A percentile compares a stretch with the other conserved stretches of the same genome.
Conservation (phyloP, 805 yeast species). For the Brettanomyces custersianus region DNA sequence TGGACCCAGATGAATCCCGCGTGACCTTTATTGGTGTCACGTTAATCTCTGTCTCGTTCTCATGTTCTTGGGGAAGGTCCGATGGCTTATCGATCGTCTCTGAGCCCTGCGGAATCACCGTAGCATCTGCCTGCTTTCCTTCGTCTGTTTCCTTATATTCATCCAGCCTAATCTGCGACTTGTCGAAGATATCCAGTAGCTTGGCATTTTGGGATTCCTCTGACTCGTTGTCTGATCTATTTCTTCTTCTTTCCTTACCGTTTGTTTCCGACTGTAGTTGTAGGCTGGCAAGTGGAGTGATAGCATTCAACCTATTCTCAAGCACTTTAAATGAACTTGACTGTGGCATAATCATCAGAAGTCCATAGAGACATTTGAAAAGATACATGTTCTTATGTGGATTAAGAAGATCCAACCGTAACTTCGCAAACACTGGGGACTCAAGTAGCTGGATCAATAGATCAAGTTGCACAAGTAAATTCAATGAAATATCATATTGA, state of each 20-base stretch:
- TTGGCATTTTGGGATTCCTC: constrained; percentile 19
- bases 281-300: constrained; percentile 31
- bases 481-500: constrained; percentile 72
- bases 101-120: constrained; percentile 1
- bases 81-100: not conserved
- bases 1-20: constrained; percentile 8
- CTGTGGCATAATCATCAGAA: constrained; percentile 90
- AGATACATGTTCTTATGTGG: constrained; percentile 76
- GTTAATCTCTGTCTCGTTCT: constrained; percentile 6
- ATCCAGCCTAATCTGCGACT: constrained; percentile 33
- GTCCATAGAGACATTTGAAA: constrained; percentile 83
- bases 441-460: constrained; percentile 83
- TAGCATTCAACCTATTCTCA: constrained; percentile 62
- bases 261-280: constrained; percentile 17
- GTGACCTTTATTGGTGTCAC: constrained; percentile 12
- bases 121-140: constrained; percentile 3
- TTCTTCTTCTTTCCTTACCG: constrained; percentile 16
- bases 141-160: constrained; percentile 8
- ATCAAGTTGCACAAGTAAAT: constrained; percentile 78
- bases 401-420: constrained; percentile 80
- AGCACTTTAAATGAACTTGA: constrained; percentile 81
- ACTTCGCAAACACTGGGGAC: constrained; percentile 82
- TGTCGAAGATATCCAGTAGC: constrained; percentile 38
- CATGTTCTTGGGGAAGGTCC: not conserved
- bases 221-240: constrained; percentile 7